A percentile compares a stretch with the other conserved stretches of the same genome.
Conservation (phyloP, 139 green algal species). For the Raphidocelis subcapitata region DNA sequence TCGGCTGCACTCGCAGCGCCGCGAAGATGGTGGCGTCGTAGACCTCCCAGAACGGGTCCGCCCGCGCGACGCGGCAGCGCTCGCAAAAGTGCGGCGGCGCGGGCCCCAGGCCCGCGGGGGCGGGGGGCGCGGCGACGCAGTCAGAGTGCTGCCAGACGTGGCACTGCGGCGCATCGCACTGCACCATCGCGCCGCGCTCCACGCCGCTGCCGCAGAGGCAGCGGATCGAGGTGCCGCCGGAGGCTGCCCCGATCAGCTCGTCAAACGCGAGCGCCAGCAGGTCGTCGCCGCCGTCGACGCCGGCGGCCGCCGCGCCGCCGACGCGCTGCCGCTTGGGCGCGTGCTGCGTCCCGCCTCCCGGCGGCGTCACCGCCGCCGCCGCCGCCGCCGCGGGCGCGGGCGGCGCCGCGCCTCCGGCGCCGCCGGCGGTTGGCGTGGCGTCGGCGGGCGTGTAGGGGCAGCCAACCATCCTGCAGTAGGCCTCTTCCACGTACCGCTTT, state of each 20-base stretch:
- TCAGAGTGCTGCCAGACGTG: slow-evolving; percentile 72
- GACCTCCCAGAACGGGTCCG: slow-evolving; percentile 75
- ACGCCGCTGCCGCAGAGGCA: slow-evolving; percentile 48
- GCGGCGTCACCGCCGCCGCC: too few species aligned
- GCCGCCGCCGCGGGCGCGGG: too few species aligned
- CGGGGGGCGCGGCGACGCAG: slow-evolving; percentile 39
- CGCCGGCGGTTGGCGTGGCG: too few species aligned
- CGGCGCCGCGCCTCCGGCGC: too few species aligned
- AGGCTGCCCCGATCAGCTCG: background rate
- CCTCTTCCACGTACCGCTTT: too few species aligned
- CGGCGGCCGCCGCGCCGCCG: too few species aligned
- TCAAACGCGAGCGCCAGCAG: background rate
- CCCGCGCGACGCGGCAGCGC: slow-evolving; percentile 47
- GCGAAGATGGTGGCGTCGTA: slow-evolving; percentile 41
- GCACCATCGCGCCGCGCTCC: slow-evolving; percentile 48
- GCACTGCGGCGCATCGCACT: slow-evolving; percentile 59
- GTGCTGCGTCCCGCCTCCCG: too few species aligned
- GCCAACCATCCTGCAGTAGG: too few species aligned
- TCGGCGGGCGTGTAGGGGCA: too few species aligned
- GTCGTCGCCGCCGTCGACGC: too few species aligned
- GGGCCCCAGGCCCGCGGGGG: background rate
- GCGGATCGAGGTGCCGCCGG: slow-evolving; percentile 30
- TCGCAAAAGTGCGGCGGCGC: slow-evolving; percentile 48
- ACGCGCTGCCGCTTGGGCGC: too few species aligned
- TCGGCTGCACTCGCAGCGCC: slow-evolving; percentile 29